Evolutionary conservation across 306 rosid species (phyloP), one percentile per base, ranked within the genome.

Genomic region (Delonix regia): DNA sequence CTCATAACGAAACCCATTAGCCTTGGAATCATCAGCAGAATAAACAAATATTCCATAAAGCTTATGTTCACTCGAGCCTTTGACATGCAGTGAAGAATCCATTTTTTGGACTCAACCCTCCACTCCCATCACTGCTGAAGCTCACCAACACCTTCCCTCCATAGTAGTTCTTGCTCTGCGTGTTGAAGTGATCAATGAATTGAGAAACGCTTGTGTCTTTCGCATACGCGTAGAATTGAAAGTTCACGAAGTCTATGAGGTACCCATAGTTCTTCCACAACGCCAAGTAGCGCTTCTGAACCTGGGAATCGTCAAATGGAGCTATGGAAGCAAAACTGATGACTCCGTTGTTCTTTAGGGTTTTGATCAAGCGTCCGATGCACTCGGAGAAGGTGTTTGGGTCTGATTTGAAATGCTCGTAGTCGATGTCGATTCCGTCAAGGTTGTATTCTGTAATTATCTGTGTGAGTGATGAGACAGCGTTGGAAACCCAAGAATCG

Each of bases 1-100:
- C 90, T 94, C 98, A 70, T 83, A 92, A 22, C 79, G 86, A 60
- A 94, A 90, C n/a, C 85, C 88, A 52, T 79, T 81, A 7, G 49
- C 83, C 90, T 49, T 81, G 36, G 98, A 92, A 18, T 91, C 97
- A 85, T 94, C 98, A 13, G 96, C 97, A 27, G 89, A 90, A 96
- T 91, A 90, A 4, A 92, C 84, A 82, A 94, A 94, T 69, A 94
- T 91, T 1, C 98, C 93, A 84, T 85, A 66, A 28, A 94, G 96
- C 8, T 80, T 73, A 0, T 84, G 73, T 74, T 89, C 81, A 60
- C 59, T 83, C 76, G 19, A 94, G 83, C 71, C 24, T 75, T 0
- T 36, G 30, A 63, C 97, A 94, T 0, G 97, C 96, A 0, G 48
- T 73, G 74, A 90, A 94, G 70, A 94, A 94, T 5, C 98, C 97